A percentile compares a stretch with the other conserved stretches of the same genome.
phyloP scores from a whole-genome alignment of 164 flowering plant species.

The Aristolochia californica region DNA sequence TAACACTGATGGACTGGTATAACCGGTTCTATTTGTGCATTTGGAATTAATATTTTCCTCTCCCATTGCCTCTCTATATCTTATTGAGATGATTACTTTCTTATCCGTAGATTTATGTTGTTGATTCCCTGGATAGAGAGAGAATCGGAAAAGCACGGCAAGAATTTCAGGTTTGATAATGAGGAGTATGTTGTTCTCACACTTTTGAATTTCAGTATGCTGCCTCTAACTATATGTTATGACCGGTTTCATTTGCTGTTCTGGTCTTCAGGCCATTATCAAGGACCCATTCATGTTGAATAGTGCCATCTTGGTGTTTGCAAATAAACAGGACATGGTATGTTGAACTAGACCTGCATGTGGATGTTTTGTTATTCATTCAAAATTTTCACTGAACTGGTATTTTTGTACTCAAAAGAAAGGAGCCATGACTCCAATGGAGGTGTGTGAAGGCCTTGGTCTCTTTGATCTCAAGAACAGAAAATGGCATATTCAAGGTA shows the following conservation, averaged over 20 bases:
- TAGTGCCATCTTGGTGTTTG: conserved; percentile 89
- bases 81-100: not conserved
- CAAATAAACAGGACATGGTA: conserved; percentile 99
- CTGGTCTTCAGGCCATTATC: conserved; percentile 64
- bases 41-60: not conserved
- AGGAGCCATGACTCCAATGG: conserved; percentile 96
- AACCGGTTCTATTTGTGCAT: not conserved
- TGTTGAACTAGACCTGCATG: conserved; percentile 12
- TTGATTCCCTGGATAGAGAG: conserved; percentile 96
- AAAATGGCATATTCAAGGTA: conserved; percentile 96
- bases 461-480: conserved; percentile 81
- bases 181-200: not conserved
- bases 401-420: conserved; percentile 26
- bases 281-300: conserved; percentile 95
- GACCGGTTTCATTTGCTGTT: too few relatives aligned
- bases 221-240: not conserved
- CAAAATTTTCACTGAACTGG: not conserved
- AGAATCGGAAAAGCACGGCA: conserved; percentile 85
- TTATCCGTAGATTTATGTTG: conserved; percentile 83
- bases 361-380: not conserved
- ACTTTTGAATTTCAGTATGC: not conserved
- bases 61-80: not conserved
- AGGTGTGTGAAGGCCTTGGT: conserved; percentile 90
- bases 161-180: conserved; percentile 72
- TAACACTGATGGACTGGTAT: conserved; percentile 96